Base-by-base conservation (phyloP, 2,329 filamentous ascomycete genomes). In the Colletotrichum sansevieriae region DNA sequence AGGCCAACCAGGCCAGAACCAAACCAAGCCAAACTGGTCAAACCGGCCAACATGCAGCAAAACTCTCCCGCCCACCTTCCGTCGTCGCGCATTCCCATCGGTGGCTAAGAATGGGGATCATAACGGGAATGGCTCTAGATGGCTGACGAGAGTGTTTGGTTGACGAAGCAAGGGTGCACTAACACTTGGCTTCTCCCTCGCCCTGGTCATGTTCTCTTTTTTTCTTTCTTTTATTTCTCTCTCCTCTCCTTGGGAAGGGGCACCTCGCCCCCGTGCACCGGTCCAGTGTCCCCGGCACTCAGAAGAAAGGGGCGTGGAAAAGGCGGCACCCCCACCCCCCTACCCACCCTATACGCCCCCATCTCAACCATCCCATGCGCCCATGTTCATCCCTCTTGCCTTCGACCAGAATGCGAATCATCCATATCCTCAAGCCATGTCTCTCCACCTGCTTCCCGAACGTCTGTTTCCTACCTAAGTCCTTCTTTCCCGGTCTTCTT, bases 401-500 rank as follows among this genome's bases (percentile, higher is more conserved):
- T 29, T 58, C 61, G 33, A 60, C n/a, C 62, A 65, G 62, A 60
- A 65, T 68, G 65, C 37, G 59, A 60, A 65, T 60, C 65, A 55
- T 25, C 49, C 65, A 68, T 68, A 65, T 51, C 65, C 65, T 68
- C 33, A 41, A 65, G 57, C 69, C 56, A 69, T 65, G 56, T 70
- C 63, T 66, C 65, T 65, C 54, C 55, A 60, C 70, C 58, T 63
- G 55, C 33, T 59, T 41, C 33, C 52, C 18, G 52, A 13, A 13
- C 29, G 29, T 25, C 22, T 46, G 47, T 47, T 60, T 58, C 49
- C 64, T 58, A 49, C 29, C 57, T 49, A 54, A 54, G 49, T 39
- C 33, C 49, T 51, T 59, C 54, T 54, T 22, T 64, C 54, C 43
- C 35, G 54, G 44, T 58, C 52, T 33, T 54, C 58, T 59, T 70